phyloP scores from a whole-genome alignment of 2,329 filamentous ascomycete genomes.

The Paradendryphiella salina region DNA sequence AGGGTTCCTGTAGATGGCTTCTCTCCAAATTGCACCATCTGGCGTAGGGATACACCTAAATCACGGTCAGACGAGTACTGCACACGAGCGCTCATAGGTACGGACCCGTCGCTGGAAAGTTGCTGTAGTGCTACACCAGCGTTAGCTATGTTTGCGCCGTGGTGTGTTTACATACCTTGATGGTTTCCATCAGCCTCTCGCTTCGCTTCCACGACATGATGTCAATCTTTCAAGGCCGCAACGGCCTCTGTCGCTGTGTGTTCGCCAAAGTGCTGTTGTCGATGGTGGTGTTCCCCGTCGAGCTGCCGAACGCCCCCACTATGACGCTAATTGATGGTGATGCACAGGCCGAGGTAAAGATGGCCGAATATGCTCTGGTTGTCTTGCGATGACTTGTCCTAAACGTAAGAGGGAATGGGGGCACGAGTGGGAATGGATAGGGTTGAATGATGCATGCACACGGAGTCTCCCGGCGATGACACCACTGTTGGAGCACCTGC shows the following conservation, averaged over 20 bases:
- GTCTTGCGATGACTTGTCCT: slow-evolving; percentile 1
- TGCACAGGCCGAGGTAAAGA: slow-evolving; percentile 36
- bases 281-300: slow-evolving; percentile 13
- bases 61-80: slow-evolving; percentile 20
- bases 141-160: slow-evolving; percentile 27
- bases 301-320: slow-evolving; percentile 34
- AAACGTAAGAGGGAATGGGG: neutral
- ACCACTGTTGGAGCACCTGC: slow-evolving; percentile 22
- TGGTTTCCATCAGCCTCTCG: slow-evolving; percentile 91
- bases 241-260: slow-evolving; percentile 36
- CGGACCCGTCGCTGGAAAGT: slow-evolving; percentile 93
- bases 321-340: slow-evolving; percentile 38
- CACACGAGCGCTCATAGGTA: slow-evolving; percentile 67
- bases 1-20: slow-evolving; percentile 87
- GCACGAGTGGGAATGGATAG: slow-evolving; percentile 1
- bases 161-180: slow-evolving; percentile 58
- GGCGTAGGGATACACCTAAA: slow-evolving; percentile 70
- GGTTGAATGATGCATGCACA: slow-evolving; percentile 12
- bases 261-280: slow-evolving; percentile 37
- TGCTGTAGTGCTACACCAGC: slow-evolving; percentile 72
- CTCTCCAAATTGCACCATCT: slow-evolving; percentile 99
- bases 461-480: slow-evolving; percentile 19
- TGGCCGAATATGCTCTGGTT: slow-evolving; percentile 10
- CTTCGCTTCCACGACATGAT: slow-evolving; percentile 93
- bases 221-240: slow-evolving; percentile 44